A percentile compares a stretch with the other conserved stretches of the same genome.
Conservation (phyloP, 768 basidiomycete genomes). For the Tremella fuciformis region DNA sequence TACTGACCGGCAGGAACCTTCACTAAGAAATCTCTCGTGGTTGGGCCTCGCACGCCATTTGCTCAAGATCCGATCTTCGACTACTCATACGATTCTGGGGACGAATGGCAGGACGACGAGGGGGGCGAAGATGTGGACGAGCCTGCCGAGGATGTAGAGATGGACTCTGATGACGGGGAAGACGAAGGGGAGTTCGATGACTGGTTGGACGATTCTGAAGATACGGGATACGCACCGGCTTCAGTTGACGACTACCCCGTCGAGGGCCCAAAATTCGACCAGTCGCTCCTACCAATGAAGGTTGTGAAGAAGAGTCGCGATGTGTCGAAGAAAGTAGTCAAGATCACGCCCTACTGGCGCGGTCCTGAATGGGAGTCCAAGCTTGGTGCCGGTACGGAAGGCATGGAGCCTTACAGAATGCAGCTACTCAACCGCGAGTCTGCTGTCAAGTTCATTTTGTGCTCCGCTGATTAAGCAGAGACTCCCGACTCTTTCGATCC, state of each 20-base stretch:
- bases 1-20: constrained; percentile 61
- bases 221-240: constrained; percentile 53
- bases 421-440: constrained; percentile 77
- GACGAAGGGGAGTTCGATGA: constrained; percentile 70
- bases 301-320: constrained; percentile 38
- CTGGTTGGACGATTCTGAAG: constrained; percentile 76
- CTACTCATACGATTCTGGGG: constrained; percentile 90
- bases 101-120: constrained; percentile 91
- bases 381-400: constrained; percentile 66
- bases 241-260: constrained; percentile 17
- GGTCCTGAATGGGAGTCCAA: constrained; percentile 76
- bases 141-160: constrained; percentile 64
- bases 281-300: constrained; percentile 27
- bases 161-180: constrained; percentile 43
- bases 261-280: constrained; percentile 4
- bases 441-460: not conserved
- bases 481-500: constrained; percentile 46
- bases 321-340: constrained; percentile 65
- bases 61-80: constrained; percentile 75
- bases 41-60: constrained; percentile 82
- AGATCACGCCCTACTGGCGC: constrained; percentile 73
- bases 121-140: constrained; percentile 58
- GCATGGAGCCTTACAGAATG: constrained; percentile 71
- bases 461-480: constrained; percentile 29
- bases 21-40: constrained; percentile 72